Evolutionary conservation across 805 yeast species (phyloP).

Genomic region (Alloascoidea hylecoeti): DNA sequence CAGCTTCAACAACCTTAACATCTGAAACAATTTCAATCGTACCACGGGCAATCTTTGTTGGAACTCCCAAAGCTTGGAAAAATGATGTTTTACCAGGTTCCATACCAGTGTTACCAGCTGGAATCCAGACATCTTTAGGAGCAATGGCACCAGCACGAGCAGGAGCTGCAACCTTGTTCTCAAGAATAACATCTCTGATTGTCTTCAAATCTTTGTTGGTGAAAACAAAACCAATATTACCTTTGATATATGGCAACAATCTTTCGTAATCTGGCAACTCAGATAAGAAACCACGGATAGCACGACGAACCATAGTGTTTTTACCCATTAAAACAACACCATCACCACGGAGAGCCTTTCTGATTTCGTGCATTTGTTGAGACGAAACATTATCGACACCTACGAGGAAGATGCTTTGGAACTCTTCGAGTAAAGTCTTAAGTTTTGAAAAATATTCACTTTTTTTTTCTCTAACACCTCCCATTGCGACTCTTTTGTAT

Average conservation of each 20-base stretch:
- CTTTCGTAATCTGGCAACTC: slow-evolving; percentile 96
- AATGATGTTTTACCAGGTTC: slow-evolving; percentile 99
- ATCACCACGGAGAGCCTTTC: slow-evolving; percentile 90
- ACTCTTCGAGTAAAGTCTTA: slow-evolving; percentile 89
- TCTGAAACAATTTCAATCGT: slow-evolving; percentile 98
- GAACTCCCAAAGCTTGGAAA: slow-evolving; percentile 99
- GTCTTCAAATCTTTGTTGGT: slow-evolving; percentile 90
- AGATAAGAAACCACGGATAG: slow-evolving; percentile 87
- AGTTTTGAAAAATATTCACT: slow-evolving; percentile 89
- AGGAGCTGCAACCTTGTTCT: slow-evolving; percentile 99
- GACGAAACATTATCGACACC: slow-evolving; percentile 99
- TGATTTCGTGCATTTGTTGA: slow-evolving; percentile 99
- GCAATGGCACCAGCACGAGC: slow-evolving; percentile 99
- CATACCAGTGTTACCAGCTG: slow-evolving; percentile 99
- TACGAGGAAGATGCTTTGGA: slow-evolving; percentile 96
- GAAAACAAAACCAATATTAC: slow-evolving; percentile 99
- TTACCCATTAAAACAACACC: slow-evolving; percentile 99
- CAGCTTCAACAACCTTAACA: slow-evolving; percentile 85
- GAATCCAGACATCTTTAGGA: slow-evolving; percentile 94
- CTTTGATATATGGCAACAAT: slow-evolving; percentile 87
- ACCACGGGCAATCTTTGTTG: slow-evolving; percentile 99
- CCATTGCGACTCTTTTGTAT: slow-evolving; percentile 83
- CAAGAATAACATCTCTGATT: slow-evolving; percentile 75
- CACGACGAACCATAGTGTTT: slow-evolving; percentile 99
- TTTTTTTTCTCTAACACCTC: slow-evolving; percentile 98